phyloP scores from a whole-genome alignment of 2,329 filamentous ascomycete species.

The Coniochaeta prunicola region DNA sequence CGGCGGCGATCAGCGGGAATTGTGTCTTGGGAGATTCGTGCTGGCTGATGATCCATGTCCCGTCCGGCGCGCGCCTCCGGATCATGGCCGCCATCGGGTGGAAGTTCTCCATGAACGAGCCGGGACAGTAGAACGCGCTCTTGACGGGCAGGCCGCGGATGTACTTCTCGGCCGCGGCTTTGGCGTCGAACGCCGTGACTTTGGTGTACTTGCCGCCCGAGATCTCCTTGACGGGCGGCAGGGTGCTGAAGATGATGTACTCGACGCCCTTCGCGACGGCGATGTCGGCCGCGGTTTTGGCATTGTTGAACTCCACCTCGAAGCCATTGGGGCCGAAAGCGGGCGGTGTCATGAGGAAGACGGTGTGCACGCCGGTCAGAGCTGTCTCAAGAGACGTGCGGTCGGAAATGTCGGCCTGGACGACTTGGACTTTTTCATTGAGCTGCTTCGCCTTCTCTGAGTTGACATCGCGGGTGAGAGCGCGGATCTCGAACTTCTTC shows the following conservation, averaged over 20 bases:
- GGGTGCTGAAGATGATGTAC: conserved; percentile 39
- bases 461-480: conserved; percentile 38
- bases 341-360: conserved; percentile 29
- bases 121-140: conserved; percentile 44
- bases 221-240: conserved; percentile 30
- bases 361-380: conserved; percentile 25
- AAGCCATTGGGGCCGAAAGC: conserved; percentile 21
- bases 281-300: conserved; percentile 38
- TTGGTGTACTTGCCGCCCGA: conserved; percentile 27
- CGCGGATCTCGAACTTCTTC: conserved; percentile 26
- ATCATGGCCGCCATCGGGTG: conserved; percentile 12
- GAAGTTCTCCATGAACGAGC: conserved; percentile 48
- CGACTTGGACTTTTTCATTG: conserved; percentile 29
- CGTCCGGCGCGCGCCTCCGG: conserved; percentile 15
- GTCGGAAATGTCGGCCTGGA: conserved; percentile 13
- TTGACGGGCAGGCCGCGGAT: conserved; percentile 41
- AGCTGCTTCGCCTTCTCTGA: conserved; percentile 31
- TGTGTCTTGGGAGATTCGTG: conserved; percentile 23
- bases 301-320: conserved; percentile 31
- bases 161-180: conserved; percentile 48
- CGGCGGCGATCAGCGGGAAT: conserved; percentile 29
- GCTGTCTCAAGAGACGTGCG: conserved; percentile 31
- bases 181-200: conserved; percentile 48
- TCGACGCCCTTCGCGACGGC: conserved; percentile 33
- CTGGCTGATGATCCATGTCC: conserved; percentile 16